Evolutionary conservation across 2,329 filamentous ascomycete genomes (phyloP), one percentile per base, ranked within the genome.

Genomic region (Colletotrichum neosansevieriae): DNA sequence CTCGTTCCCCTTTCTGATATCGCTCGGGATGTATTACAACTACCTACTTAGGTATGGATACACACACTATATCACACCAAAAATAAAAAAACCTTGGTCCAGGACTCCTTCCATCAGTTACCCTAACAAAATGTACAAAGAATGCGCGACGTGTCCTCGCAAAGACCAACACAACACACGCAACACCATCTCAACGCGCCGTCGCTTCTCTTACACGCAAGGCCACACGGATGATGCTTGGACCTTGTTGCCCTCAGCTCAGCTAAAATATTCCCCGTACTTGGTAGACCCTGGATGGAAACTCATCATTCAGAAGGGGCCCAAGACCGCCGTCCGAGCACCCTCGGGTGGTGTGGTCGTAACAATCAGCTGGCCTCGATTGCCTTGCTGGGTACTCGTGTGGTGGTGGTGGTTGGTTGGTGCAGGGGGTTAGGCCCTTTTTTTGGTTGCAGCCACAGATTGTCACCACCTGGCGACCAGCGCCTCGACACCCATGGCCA

Each of bases 401-500:
- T 29, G 29, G 29, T 29, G 29, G 29, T 7, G 1, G 29, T 29
- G 29, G 29, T 29, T 58, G 57, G 50, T 53, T 51, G 47, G 51
- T 51, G 10, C 57, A 61, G 49, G 63, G 38, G 54, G 47, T 61
- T 61, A 34, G 15, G 34, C 9, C 4, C 38, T 34, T 40, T 17
- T 17, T 17, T 34, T 38, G 29, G 24, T 36, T 34, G 56, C 61
- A 59, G 53, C 45, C 53, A 64, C 17, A 24, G 32, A 17, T 13
- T 32, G 45, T 64, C 29, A 58, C 29, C 63, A 63, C 44, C 64
- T 63, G 44, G 59, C 51, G 29, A 45, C 63, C 44, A 64, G 36
- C n/a, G 47, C 58, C 53, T 32, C 32, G 29, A 53, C 56, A 60
- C 38, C 56, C 51, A 17, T 49, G 40, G 42, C 42, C 60, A 57